Evolutionary conservation across 768 basidiomycete species (phyloP).

Genomic region (Leccinum longicurvipes): DNA sequence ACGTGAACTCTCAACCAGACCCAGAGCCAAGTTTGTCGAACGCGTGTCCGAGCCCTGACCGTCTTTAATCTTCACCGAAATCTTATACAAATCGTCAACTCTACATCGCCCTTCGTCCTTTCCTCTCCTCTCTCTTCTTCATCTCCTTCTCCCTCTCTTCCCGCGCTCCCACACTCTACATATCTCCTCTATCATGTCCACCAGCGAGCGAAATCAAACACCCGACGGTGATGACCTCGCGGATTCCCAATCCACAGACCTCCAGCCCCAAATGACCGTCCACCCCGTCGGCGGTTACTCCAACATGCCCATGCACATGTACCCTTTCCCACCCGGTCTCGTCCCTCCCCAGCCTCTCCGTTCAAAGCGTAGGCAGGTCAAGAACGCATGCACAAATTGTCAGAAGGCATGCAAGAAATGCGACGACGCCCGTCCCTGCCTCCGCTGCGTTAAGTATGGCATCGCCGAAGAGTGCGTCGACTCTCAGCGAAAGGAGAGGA

Average conservation of each 20-base stretch:
- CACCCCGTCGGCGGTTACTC: slow-evolving; percentile 49
- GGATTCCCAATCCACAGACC: slow-evolving; percentile 32
- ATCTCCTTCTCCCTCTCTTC: slow-evolving; percentile 27
- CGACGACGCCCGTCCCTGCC: slow-evolving; percentile 88
- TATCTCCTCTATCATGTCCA: slow-evolving; percentile 31
- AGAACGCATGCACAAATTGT: slow-evolving; percentile 88
- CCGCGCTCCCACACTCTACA: slow-evolving; percentile 29
- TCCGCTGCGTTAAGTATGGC: slow-evolving; percentile 90
- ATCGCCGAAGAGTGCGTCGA: slow-evolving; percentile 84
- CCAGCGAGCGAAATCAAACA: slow-evolving; percentile 38
- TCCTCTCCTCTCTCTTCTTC: slow-evolving; percentile 3
- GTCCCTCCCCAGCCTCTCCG: slow-evolving; percentile 49
- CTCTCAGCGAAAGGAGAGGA: slow-evolving; percentile 89
- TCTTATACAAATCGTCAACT: slow-evolving; percentile 30
- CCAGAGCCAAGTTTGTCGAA: slow-evolving; percentile 34
- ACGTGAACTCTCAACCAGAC: slow-evolving; percentile 30
- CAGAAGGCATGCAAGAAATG: slow-evolving; percentile 93
- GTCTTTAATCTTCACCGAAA: slow-evolving; percentile 33
- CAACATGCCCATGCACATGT: slow-evolving; percentile 65
- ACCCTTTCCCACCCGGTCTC: slow-evolving; percentile 56
- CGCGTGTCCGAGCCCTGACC: slow-evolving; percentile 35
- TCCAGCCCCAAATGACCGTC: slow-evolving; percentile 49
- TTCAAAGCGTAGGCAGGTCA: slow-evolving; percentile 83
- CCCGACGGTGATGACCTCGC: slow-evolving; percentile 40
- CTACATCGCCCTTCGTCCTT: slow-evolving; percentile 14